phyloP scores from a whole-genome alignment of 2,329 filamentous ascomycete genomes.

The Ambrosiella cleistominuta region DNA sequence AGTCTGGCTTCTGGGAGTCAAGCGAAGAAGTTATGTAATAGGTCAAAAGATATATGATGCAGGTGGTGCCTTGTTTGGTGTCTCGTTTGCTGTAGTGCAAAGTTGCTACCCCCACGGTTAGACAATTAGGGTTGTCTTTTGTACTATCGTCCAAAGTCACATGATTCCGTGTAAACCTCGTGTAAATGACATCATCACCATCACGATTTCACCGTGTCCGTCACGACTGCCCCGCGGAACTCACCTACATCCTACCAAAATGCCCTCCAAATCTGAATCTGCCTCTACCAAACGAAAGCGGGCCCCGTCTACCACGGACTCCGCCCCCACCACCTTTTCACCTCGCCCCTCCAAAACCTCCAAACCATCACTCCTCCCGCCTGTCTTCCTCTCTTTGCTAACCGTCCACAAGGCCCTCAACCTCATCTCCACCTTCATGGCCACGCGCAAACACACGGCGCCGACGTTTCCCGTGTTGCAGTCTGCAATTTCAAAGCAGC shows the following conservation, averaged over 20 bases:
- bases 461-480: conserved; percentile 86
- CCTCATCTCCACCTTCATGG: conserved; percentile 87
- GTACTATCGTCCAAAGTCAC: neutral
- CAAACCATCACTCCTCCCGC: neutral
- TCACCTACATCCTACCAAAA: neutral
- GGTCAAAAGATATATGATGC: too few species aligned
- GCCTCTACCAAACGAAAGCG: neutral
- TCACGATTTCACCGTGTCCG: neutral
- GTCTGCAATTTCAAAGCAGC: conserved; percentile 68
- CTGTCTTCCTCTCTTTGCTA: neutral
- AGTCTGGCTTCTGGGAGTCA: too few species aligned
- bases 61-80: too few species aligned
- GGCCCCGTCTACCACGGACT: neutral
- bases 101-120: neutral
- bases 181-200: neutral
- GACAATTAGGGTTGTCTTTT: neutral
- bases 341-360: neutral
- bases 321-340: neutral
- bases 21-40: too few species aligned
- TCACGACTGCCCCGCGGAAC: too few species aligned
- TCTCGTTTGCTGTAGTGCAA: too few species aligned
- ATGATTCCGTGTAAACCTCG: neutral
- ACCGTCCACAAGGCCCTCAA: conserved; percentile 62
- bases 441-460: conserved; percentile 74
- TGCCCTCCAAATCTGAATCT: neutral